These are phyloP conservation scores for Geosmithia putterillii DNA, from an alignment of 2,329 filamentous ascomycete species.

Conservation along the genomic window DNA sequence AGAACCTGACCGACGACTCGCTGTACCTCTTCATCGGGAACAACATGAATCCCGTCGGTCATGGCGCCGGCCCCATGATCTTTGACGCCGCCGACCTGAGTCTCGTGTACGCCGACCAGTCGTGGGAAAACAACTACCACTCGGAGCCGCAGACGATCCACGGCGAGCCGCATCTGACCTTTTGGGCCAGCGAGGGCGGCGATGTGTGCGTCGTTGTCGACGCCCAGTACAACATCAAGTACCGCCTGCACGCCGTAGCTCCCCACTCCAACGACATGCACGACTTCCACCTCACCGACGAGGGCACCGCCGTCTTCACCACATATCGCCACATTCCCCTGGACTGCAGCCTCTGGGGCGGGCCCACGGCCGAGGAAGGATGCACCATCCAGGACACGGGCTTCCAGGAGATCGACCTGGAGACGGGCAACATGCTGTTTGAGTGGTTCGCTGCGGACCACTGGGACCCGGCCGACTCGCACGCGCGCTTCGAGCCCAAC, in stretches of 20 bases:
- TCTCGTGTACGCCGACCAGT: constrained; percentile 22
- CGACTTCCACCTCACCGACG: constrained; percentile 26
- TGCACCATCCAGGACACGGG: constrained; percentile 19
- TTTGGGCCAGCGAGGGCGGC: constrained; percentile 19
- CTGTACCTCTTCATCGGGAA: constrained; percentile 19
- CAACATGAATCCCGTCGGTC: constrained; percentile 8
- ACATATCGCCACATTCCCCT: constrained; percentile 22
- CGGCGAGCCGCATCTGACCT: constrained; percentile 18
- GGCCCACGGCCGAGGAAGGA: constrained; percentile 15
- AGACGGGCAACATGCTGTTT: constrained; percentile 21
- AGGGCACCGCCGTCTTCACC: constrained; percentile 27
- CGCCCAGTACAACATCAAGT: constrained; percentile 20
- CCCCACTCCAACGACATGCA: constrained; percentile 25
- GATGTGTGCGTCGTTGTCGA: constrained; percentile 18
- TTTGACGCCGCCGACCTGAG: constrained; percentile 20
- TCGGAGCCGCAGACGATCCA: constrained; percentile 16
- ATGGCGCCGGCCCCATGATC: constrained; percentile 18
- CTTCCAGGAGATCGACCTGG: constrained; percentile 24
- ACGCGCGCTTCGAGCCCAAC: constrained; percentile 13
- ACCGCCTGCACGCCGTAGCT: constrained; percentile 22
- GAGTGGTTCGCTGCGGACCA: constrained; percentile 21
- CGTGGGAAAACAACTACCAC: constrained; percentile 12
- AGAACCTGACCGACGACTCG: constrained; percentile 11
- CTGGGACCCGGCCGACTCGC: constrained; percentile 12
- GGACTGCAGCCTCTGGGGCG: constrained; percentile 17